These are phyloP conservation scores for Dothidotthia symphoricarpi DNA, from an alignment of 2,329 filamentous ascomycete genomes.

Conservation along the genomic window DNA sequence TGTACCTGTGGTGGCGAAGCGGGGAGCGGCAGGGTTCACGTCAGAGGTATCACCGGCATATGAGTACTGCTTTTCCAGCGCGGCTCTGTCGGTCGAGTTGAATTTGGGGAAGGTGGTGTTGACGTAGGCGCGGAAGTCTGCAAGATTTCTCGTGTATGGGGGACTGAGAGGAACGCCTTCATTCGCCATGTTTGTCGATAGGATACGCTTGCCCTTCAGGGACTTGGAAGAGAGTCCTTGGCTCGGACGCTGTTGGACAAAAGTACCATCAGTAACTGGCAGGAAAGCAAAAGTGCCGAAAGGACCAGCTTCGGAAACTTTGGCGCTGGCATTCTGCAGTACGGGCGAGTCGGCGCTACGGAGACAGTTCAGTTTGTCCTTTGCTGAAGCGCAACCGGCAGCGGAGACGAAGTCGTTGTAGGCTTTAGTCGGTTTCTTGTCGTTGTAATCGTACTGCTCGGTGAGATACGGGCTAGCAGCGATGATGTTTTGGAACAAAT, in stretches of 20 bases:
- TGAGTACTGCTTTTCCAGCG: slow-evolving; percentile 29
- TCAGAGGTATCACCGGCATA: slow-evolving; percentile 26
- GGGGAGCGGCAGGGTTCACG: slow-evolving; percentile 21
- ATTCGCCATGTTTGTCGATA: slow-evolving; percentile 39
- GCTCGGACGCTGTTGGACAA: slow-evolving; percentile 40
- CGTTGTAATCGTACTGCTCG: slow-evolving; percentile 35
- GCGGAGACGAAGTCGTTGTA: slow-evolving; percentile 32
- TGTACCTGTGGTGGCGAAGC: slow-evolving; percentile 28
- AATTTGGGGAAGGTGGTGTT: slow-evolving; percentile 38
- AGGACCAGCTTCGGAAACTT: slow-evolving; percentile 32
- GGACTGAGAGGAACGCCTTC: slow-evolving; percentile 44
- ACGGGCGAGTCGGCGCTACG: slow-evolving; percentile 22
- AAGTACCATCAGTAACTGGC: slow-evolving; percentile 43
- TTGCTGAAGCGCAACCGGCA: slow-evolving; percentile 25
- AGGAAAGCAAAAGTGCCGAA: slow-evolving; percentile 46
- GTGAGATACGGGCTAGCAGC: slow-evolving; percentile 36
- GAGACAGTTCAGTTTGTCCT: slow-evolving; percentile 29
- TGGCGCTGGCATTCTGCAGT: slow-evolving; percentile 31
- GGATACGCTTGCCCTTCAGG: slow-evolving; percentile 28
- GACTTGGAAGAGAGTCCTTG: slow-evolving; percentile 23
- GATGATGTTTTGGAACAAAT: slow-evolving; percentile 37
- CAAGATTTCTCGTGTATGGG: slow-evolving; percentile 25
- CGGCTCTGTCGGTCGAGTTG: slow-evolving; percentile 25
- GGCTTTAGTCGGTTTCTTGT: slow-evolving; percentile 26
- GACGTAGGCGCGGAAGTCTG: slow-evolving; percentile 33